Evolutionary conservation across 148 eudicot species (phyloP).

Genomic region (Vaccinium corymbosum): DNA sequence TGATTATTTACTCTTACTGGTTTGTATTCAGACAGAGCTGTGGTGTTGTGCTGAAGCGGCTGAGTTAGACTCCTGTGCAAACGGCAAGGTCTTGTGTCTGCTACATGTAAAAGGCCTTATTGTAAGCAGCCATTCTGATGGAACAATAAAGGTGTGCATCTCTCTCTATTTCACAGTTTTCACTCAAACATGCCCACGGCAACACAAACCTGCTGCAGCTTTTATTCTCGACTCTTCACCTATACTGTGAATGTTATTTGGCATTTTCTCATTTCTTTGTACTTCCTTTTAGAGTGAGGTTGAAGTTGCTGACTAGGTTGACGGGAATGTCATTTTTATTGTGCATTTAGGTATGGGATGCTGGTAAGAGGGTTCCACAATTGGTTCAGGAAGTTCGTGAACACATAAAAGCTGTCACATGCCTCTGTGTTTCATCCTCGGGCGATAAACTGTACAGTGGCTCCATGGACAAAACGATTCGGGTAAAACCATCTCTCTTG

Average conservation of each 20-base stretch:
- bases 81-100: slow-evolving; percentile 44
- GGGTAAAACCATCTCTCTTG: slow-evolving; percentile 26
- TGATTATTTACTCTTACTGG: slow-evolving; percentile 1
- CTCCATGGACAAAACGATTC: slow-evolving; percentile 52
- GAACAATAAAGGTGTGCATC: slow-evolving; percentile 46
- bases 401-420: slow-evolving; percentile 49
- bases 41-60: slow-evolving; percentile 44
- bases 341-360: slow-evolving; percentile 44
- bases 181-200: neutral
- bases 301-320: neutral
- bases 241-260: neutral
- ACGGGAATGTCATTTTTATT: neutral
- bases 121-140: slow-evolving; percentile 53
- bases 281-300: neutral
- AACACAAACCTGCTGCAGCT: neutral
- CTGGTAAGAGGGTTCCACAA: slow-evolving; percentile 32
- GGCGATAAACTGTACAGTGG: slow-evolving; percentile 48
- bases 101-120: slow-evolving; percentile 34
- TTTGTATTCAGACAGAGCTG: slow-evolving; percentile 36
- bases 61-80: slow-evolving; percentile 38
- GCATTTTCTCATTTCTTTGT: neutral
- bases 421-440: slow-evolving; percentile 39
- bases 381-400: slow-evolving; percentile 51
- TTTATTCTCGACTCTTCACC: neutral
- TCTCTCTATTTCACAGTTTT: neutral